Evolutionary conservation across 352 stramenopile species (phyloP), one percentile per base, ranked within the genome.

Genomic region (Pythium scleroteichum): DNA sequence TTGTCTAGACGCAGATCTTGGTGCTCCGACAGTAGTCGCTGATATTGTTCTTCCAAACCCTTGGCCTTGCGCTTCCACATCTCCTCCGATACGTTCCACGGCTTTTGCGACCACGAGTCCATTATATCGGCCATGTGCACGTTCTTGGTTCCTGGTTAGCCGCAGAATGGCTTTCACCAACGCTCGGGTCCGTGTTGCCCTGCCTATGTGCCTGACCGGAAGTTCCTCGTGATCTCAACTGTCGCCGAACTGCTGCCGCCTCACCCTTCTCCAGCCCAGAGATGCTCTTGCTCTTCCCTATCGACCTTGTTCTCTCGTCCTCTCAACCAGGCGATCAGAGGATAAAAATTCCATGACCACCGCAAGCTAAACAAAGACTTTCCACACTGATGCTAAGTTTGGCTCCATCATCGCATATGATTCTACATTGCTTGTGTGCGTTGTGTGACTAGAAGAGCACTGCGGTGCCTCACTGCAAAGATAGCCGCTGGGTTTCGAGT

Each of bases 61-160:
- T 75, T 74, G 44, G 60, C 69, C 63, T 78, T 78, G 59, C 69
- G 69, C 57, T 78, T 78, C 62, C 69, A 71, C 49, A 78, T 73
- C 49, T 78, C 70, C 35, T 78, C 70, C 44, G 69, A 68, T 13
- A 75, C 66, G 33, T 73, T 75, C 70, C 70, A 78, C 13, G 70
- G 66, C 61, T 78, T 78, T 26, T 75, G 56, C 12, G 49, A 53
- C 70, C 70, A 78, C 17, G 32, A 46, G 38, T 69, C 62, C 48
- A 61, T 57, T 24, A 65, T 39, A 33, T 69, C 62, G 23, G 62
- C 50, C 62, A 65, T 69, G 1, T 62, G 45, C 17, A n/a, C 8
- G 49, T 42, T 55, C 4, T 29, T 33, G 32, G 44, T 55, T 27
- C 49, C n/a, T 38, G 29, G 29, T 23, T 46, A 45, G 52, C 53